Conservation (phyloP, 1,284 basidiomycete species). For the Bjerkandera adusta region DNA sequence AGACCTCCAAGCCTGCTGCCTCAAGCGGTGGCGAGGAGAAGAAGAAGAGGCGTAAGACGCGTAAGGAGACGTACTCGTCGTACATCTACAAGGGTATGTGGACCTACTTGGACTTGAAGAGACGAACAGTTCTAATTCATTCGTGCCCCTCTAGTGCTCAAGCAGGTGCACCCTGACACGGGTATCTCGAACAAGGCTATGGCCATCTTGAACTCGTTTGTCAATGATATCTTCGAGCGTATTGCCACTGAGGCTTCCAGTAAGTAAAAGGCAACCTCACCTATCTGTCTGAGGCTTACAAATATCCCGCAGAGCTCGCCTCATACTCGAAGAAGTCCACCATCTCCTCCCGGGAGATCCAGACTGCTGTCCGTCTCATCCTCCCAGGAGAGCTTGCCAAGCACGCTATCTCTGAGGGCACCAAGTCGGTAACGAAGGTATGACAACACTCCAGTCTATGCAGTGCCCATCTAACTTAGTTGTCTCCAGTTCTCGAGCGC, state of each 20-base stretch:
- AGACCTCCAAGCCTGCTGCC: constrained; percentile 36
- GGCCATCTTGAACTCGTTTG: constrained; percentile 73
- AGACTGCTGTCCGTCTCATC: constrained; percentile 69
- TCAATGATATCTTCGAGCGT: constrained; percentile 72
- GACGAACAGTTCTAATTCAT: constrained; percentile 15
- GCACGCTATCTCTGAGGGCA: constrained; percentile 86
- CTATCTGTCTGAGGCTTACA: constrained; percentile 13
- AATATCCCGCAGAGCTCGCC: constrained; percentile 49
- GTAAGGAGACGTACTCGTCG: constrained; percentile 70
- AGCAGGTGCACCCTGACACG: constrained; percentile 75
- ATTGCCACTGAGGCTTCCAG: constrained; percentile 70
- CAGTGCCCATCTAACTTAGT: constrained; percentile 1
- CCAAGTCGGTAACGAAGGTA: constrained; percentile 48
- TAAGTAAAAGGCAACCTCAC: constrained; percentile 46
- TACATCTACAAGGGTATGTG: constrained; percentile 71
- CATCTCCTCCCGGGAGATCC: constrained; percentile 74
- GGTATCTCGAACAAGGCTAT: constrained; percentile 80
- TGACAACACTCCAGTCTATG: constrained; percentile 11
- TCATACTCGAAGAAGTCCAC: constrained; percentile 76
- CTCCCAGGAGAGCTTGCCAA: constrained; percentile 76
- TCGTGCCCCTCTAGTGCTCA: constrained; percentile 47
- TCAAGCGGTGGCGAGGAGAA: constrained; percentile 47
- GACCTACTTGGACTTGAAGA: constrained; percentile 3
- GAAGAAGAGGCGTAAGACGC: constrained; percentile 57
- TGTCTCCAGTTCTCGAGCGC: constrained; percentile 58